phyloP scores from a whole-genome alignment of 768 basidiomycete species.

The Coprinopsis marcescibilis region DNA sequence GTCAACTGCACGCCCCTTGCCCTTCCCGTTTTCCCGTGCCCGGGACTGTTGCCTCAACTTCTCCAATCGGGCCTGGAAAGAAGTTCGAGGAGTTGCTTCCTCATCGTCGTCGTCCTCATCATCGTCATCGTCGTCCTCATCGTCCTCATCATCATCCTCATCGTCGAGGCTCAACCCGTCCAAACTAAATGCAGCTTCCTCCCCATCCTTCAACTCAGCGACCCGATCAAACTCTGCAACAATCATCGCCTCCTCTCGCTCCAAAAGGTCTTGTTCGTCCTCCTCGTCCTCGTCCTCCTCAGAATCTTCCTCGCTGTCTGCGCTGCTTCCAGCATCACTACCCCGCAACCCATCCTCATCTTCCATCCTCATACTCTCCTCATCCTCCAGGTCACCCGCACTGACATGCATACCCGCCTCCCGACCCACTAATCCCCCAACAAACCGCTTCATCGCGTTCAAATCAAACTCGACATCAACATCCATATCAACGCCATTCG shows the following conservation, averaged over 20 bases:
- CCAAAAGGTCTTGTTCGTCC: slow-evolving; percentile 28
- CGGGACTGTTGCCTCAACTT: slow-evolving; percentile 27
- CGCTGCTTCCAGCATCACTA: slow-evolving; percentile 19
- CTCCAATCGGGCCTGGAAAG: slow-evolving; percentile 42
- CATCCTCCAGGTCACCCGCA: slow-evolving; percentile 65
- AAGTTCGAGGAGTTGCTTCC: slow-evolving; percentile 33
- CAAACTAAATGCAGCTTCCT: slow-evolving; percentile 29
- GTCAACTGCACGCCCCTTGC: slow-evolving; percentile 18
- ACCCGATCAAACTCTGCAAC: slow-evolving; percentile 42
- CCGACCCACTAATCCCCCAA: slow-evolving; percentile 38
- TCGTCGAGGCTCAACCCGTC: slow-evolving; percentile 12
- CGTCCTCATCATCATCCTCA: slow-evolving; percentile 12
- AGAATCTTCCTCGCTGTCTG: slow-evolving; percentile 22
- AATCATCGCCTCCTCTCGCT: slow-evolving; percentile 34
- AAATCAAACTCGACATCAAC: slow-evolving; percentile 46
- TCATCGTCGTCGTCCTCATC: slow-evolving; percentile 29
- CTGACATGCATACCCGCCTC: slow-evolving; percentile 45
- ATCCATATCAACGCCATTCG: slow-evolving; percentile 66
- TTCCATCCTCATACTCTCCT: slow-evolving; percentile 39
- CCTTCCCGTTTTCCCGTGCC: slow-evolving; percentile 2
- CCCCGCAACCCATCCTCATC: slow-evolving; percentile 35
- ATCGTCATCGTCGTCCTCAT: slow-evolving; percentile 31
- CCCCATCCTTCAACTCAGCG: slow-evolving; percentile 22
- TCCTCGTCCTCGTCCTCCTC: slow-evolving; percentile 28
- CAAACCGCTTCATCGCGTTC: slow-evolving; percentile 49